Evolutionary conservation across 306 rosid genomes (phyloP).

Genomic region (Rosa chinensis): DNA sequence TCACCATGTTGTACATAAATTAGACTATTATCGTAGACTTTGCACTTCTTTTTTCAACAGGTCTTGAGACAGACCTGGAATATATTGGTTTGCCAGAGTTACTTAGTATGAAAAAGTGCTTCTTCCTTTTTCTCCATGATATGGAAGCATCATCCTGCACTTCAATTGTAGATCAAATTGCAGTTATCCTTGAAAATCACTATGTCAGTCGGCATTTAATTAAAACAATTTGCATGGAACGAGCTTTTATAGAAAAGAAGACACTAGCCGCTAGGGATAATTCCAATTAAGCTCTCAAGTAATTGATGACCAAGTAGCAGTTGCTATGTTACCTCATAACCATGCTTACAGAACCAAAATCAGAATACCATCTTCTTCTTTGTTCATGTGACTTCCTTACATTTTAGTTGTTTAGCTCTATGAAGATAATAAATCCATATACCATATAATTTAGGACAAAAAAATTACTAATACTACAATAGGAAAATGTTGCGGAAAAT

Average conservation of each 20-base stretch:
- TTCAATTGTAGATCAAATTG: slow-evolving; percentile 54
- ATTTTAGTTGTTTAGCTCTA: neutral
- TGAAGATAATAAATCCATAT: neutral
- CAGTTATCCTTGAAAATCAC: slow-evolving; percentile 21
- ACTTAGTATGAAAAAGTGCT: slow-evolving; percentile 81
- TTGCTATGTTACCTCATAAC: neutral
- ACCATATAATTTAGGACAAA: neutral
- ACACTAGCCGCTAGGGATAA: no score
- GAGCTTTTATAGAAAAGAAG: neutral
- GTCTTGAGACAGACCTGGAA: slow-evolving; percentile 62
- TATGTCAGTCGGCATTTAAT: slow-evolving; percentile 14
- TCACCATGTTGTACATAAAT: neutral
- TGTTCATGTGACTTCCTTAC: neutral
- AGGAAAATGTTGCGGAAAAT: neutral
- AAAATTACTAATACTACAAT: neutral
- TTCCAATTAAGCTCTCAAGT: neutral
- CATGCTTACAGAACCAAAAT: neutral
- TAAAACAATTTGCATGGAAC: neutral
- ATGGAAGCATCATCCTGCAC: slow-evolving; percentile 94
- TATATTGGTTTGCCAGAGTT: slow-evolving; percentile 95
- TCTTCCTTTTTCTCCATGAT: slow-evolving; percentile 97
- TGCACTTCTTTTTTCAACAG: slow-evolving; percentile 12
- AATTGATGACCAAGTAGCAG: neutral
- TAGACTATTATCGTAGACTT: slow-evolving; percentile 13
- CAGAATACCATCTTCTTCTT: neutral